Evolutionary conservation across 371 early-diverging fungal genomes (phyloP), one percentile per base, ranked within the genome.

Genomic region (Circinella umbellata): DNA sequence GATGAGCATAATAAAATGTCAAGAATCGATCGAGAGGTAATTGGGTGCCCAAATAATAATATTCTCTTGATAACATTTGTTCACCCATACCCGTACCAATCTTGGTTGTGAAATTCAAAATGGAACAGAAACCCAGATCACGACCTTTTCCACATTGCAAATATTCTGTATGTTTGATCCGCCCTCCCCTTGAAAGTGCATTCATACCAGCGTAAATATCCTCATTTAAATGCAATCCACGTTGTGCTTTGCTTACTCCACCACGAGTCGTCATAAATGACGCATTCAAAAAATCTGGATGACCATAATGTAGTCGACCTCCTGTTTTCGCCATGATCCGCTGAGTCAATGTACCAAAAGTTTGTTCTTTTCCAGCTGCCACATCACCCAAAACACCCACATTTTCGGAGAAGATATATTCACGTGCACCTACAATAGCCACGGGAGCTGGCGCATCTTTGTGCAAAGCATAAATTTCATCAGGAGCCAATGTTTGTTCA

Each of bases 131-230:
- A 2, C 96, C 95, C 55, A 96, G 86, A 79, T 96, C 96, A 64
- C 94, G 90, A 1, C 96, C 96, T 78, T 96, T 96, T 46, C 96
- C 95, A 73, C 94, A 94, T 76, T 96, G 95, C 70, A 92, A 87
- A 79, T 95, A 96, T 78, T 96, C 96, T 4, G 93, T 89, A 76
- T 95, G 96, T 74, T 93, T 95, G 84, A 95, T 95, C n/a, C 91
- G 82, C 0, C 95, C 95, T 55, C 96, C 96, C 11, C 96, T 85
- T 62, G 84, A 80, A 62, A 94, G 82, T 14, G 95, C 94, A 69
- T 88, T 94, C 94, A 96, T 95, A 59, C 96, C 96, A 15, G 95
- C 95, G 73, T 92, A 95, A 67, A 96, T 95, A 77, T 96, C 96
- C 76, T 96, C 96, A 73, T 95, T 96, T 59, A 96, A 84, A 75